Base-by-base conservation (phyloP, 371 early-diverging fungal species). In the Mucor saturninus region DNA sequence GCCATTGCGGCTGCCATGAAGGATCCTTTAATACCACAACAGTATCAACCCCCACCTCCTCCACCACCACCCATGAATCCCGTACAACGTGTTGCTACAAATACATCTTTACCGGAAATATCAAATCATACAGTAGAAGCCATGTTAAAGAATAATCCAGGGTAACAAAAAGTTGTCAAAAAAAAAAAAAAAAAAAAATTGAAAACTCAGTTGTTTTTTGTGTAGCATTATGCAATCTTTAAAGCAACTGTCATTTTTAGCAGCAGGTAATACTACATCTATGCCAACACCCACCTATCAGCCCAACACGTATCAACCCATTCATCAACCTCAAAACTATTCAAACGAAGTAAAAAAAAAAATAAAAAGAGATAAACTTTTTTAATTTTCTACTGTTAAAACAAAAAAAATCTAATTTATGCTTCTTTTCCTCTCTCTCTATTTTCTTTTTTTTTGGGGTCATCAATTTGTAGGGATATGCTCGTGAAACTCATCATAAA, bases 81-180 rank as follows among this genome's bases (percentile, higher is more conserved):
- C 21, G 21, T 21, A 21, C 21, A 21, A 32, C 52, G 32, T 32
- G 9, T 52, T 0, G n/a, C 15, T 7, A 32, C 29, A 8, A 7
- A 21, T 15, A 7, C 10, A 5, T 21, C 21, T 21, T 21, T 48
- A 40, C 48, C 62, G 6, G 48, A 54, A 21, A 48, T 65, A 5
- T 42, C 51, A 11, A 43, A 42, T 11, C 42, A 61, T 35, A 54
- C 60, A n/a, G 55, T 65, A 3, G 56, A 66, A 45, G 40, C 39
- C 8, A 56, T 61, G 54, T 21, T 66, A 1, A 43, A 51, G 29
- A 61, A 61, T 13, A 66, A 61, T 28, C 67, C 67, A 37, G 57
- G 52, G 67, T 66, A 52, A 46, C 32, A 42, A 8, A 26, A 11
- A 32, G 21, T 21, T 21, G 21, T 21, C 21, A 46, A 29, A 39